Conservation (phyloP, 495 filamentous ascomycete species). For the Coniosporium apollinis region DNA sequence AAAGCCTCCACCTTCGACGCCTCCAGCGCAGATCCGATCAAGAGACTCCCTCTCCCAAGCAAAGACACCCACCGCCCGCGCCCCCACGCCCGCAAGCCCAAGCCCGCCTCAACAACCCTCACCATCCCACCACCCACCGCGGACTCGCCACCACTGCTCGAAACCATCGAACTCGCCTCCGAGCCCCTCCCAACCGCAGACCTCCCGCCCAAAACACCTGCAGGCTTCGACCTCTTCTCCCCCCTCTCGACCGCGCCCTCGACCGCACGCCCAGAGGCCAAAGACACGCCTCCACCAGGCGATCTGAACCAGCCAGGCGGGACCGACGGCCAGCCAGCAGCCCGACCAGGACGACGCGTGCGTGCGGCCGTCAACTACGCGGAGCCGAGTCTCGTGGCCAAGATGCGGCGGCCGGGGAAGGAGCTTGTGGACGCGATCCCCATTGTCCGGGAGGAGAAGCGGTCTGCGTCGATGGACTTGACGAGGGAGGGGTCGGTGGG, state of each 20-base stretch:
- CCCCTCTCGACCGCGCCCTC: slow-evolving; percentile 21
- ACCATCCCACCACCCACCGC: slow-evolving; percentile 10
- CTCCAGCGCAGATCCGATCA: slow-evolving; percentile 10
- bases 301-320: slow-evolving; percentile 10
- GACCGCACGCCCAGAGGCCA: slow-evolving; percentile 10
- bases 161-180: slow-evolving; percentile 6
- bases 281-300: slow-evolving; percentile 22
- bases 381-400: slow-evolving; percentile 22
- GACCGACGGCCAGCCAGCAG: slow-evolving; percentile 5
- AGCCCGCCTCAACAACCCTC: slow-evolving; percentile 4
- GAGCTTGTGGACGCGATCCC: slow-evolving; percentile 23
- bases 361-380: slow-evolving; percentile 25
- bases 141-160: slow-evolving; percentile 4
- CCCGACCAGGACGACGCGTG: slow-evolving; percentile 19
- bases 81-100: slow-evolving; percentile 2
- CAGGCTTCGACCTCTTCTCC: slow-evolving; percentile 17
- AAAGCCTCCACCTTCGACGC: slow-evolving; percentile 6
- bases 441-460: neutral
- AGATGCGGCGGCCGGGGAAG: slow-evolving; percentile 25
- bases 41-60: slow-evolving; percentile 7
- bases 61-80: neutral
- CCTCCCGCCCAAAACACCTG: slow-evolving; percentile 21
- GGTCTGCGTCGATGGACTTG: no score
- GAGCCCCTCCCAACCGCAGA: slow-evolving; percentile 10
- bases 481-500: no score